Percentiles rank a stretch among this genome's conserved stretches.
These are phyloP conservation scores for Paramecium sonneborni DNA, from an alignment of 73 alveolate species.

Conservation along the genomic window DNA sequence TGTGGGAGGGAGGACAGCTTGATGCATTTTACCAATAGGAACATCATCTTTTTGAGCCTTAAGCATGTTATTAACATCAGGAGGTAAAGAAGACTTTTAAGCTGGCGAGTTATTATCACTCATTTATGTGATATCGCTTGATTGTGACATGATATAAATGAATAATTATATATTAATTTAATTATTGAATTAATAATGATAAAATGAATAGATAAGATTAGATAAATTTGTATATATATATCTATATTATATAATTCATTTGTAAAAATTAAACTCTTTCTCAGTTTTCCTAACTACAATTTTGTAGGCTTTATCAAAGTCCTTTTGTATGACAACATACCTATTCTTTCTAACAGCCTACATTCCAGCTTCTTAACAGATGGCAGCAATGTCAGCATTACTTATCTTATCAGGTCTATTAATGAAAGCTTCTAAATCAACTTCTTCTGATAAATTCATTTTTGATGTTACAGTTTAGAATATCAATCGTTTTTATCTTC, in stretches of 20 bases:
- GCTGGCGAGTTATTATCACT: conserved; percentile 35
- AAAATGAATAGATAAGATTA: not conserved
- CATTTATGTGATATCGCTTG: not conserved
- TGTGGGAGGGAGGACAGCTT: not conserved
- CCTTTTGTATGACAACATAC: conserved; percentile 97
- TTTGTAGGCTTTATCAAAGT: conserved; percentile 98
- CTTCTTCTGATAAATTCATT: conserved; percentile 98
- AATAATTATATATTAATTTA: not conserved
- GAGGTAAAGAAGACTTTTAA: not conserved
- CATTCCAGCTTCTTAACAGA: conserved; percentile 99
- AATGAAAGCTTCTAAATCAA: conserved; percentile 97
- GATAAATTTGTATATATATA: not conserved
- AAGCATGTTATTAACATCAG: not conserved
- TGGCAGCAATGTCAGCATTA: conserved; percentile 98
- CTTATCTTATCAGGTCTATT: conserved; percentile 97
- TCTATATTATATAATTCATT: conserved; percentile 49
- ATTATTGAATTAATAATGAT: not conserved
- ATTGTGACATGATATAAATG: conserved; percentile 13
- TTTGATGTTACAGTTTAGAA: conserved; percentile 96
- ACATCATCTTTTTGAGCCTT: not conserved
- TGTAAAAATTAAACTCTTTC: conserved; percentile 77
- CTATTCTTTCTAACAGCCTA: conserved; percentile 98
- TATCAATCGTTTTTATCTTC: conserved; percentile 96
- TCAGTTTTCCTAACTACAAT: conserved; percentile 95
- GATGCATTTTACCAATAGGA: not conserved